Evolutionary conservation across 192 early-diverging fungal genomes (phyloP).

Genomic region (Coemansia sp.): DNA sequence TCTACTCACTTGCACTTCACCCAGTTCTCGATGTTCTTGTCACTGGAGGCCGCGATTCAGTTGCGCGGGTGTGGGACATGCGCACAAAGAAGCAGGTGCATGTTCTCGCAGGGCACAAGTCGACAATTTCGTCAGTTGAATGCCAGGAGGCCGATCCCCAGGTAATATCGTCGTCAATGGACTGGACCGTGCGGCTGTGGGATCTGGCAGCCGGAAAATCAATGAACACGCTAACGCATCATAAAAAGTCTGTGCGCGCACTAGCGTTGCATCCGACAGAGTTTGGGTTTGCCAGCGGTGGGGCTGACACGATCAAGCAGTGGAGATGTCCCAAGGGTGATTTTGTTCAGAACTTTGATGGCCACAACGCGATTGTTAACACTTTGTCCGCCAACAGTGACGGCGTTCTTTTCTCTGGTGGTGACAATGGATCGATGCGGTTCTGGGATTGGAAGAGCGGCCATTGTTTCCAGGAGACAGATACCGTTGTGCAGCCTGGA

Average conservation of each 20-base stretch:
- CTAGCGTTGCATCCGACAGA: constrained; percentile 90
- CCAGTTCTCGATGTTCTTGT: constrained; percentile 94
- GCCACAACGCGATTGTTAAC: constrained; percentile 88
- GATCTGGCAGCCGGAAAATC: constrained; percentile 97
- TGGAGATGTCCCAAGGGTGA: constrained; percentile 95
- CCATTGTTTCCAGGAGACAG: constrained; percentile 89
- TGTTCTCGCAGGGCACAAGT: constrained; percentile 83
- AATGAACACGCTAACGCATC: constrained; percentile 91
- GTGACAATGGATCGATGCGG: constrained; percentile 94
- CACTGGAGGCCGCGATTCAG: constrained; percentile 92
- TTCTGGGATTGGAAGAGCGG: constrained; percentile 98
- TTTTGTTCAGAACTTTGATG: constrained; percentile 94
- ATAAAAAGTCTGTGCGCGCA: constrained; percentile 95
- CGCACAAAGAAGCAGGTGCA: constrained; percentile 92
- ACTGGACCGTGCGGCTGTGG: constrained; percentile 93
- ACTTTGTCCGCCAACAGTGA: constrained; percentile 86
- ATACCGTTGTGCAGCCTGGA: constrained; percentile 90
- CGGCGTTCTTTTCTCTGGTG: constrained; percentile 92
- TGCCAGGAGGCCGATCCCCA: constrained; percentile 97
- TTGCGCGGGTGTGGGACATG: constrained; percentile 98
- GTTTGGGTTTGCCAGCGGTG: constrained; percentile 87
- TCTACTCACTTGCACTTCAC: constrained; percentile 89
- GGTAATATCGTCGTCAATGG: constrained; percentile 91
- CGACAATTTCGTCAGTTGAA: constrained; percentile 83
- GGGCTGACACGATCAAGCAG: constrained; percentile 92